These are phyloP conservation scores for Phoma herbarum DNA, from an alignment of 2,329 filamentous ascomycete genomes.

Conservation along the genomic window DNA sequence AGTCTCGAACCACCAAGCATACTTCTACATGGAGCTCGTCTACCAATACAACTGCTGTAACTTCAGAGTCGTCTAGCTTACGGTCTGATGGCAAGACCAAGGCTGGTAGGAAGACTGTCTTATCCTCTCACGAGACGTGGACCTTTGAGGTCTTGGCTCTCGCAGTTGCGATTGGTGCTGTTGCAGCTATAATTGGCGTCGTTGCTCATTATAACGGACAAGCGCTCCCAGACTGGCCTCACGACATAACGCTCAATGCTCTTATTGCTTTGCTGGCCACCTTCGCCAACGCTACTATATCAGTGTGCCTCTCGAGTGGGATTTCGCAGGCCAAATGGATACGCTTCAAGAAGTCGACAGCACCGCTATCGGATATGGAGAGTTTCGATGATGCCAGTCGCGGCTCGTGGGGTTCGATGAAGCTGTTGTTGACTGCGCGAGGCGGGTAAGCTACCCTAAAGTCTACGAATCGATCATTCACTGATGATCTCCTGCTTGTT, in stretches of 20 bases:
- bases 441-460: background rate
- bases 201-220: background rate
- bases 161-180: background rate
- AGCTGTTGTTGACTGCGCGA: background rate
- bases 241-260: background rate
- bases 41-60: background rate
- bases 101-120: background rate
- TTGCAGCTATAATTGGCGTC: background rate
- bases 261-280: background rate
- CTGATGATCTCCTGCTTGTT: background rate
- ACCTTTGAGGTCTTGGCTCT: background rate
- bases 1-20: background rate
- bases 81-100: background rate
- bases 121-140: background rate
- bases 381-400: background rate
- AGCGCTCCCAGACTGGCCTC: background rate
- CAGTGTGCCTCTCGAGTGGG: background rate
- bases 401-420: background rate
- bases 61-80: background rate
- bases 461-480: background rate
- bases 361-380: background rate
- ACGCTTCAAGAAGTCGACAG: background rate
- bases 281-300: background rate
- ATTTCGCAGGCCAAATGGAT: background rate
- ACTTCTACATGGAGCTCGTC: background rate